Conservation (phyloP, 441 rosid genomes). For the Oxalis stricta region DNA sequence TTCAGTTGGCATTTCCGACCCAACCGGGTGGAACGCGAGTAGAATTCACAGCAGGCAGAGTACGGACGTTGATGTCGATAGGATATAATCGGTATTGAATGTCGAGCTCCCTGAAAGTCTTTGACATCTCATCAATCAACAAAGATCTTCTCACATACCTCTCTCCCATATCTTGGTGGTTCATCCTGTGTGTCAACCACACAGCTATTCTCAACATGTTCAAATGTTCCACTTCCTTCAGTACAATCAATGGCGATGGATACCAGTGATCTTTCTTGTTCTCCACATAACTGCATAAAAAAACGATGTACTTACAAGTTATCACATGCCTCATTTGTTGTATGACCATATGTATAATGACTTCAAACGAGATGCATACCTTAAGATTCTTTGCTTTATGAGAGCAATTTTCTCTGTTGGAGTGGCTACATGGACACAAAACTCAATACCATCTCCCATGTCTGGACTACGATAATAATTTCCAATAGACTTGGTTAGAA, state of each 20-base stretch:
- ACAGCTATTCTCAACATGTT: conserved; percentile 41
- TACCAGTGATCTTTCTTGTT: conserved; percentile 46
- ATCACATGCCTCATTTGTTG: no score
- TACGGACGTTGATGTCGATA: conserved; percentile 33
- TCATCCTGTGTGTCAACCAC: conserved; percentile 43
- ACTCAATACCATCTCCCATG: conserved; percentile 60
- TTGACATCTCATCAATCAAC: conserved; percentile 44
- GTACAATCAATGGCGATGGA: conserved; percentile 30
- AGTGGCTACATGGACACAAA: conserved; percentile 46
- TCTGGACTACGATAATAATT: conserved; percentile 65
- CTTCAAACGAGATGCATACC: conserved; percentile 14
- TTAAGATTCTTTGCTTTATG: conserved; percentile 45
- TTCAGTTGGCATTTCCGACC: conserved; percentile 16
- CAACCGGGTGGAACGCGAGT: conserved; percentile 38
- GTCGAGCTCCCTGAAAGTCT: conserved; percentile 44
- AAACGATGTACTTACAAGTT: background rate
- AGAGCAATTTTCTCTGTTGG: conserved; percentile 46
- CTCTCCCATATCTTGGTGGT: conserved; percentile 56
- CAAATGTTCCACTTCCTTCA: conserved; percentile 37
- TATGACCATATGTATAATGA: background rate
- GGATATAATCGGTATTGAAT: conserved; percentile 40
- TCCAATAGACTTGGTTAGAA: conserved; percentile 38
- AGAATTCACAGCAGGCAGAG: conserved; percentile 26
- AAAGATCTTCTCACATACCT: conserved; percentile 35
- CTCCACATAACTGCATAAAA: conserved; percentile 27